Conservation (phyloP, 768 basidiomycete genomes). For the Pholiota microspora region DNA sequence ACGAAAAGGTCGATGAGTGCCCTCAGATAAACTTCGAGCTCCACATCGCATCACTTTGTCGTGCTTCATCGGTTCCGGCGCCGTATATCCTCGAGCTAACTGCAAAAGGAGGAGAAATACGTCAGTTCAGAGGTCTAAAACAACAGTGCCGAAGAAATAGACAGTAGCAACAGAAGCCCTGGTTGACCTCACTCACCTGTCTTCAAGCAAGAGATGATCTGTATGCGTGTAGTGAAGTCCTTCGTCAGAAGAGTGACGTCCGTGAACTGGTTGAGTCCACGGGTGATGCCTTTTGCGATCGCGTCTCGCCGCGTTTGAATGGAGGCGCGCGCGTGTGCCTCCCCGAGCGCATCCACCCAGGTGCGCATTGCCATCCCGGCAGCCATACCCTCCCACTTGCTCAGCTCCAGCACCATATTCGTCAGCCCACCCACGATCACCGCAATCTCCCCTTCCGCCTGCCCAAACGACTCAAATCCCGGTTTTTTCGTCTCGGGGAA, state of each 20-base stretch:
- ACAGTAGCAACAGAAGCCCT: background rate
- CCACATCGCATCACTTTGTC: conserved; percentile 50
- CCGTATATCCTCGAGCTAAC: conserved; percentile 49
- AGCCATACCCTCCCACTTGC: conserved; percentile 55
- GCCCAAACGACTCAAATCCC: conserved; percentile 45
- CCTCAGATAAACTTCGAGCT: conserved; percentile 49
- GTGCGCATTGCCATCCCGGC: conserved; percentile 56
- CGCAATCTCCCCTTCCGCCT: conserved; percentile 46
- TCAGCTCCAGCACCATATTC: conserved; percentile 53
- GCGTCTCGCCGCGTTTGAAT: conserved; percentile 34
- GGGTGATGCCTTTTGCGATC: conserved; percentile 48
- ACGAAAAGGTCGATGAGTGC: conserved; percentile 1
- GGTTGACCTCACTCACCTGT: conserved; percentile 34
- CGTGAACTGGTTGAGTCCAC: conserved; percentile 48
- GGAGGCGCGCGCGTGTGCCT: conserved; percentile 34
- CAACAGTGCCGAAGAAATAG: background rate
- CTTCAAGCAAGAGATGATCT: conserved; percentile 52
- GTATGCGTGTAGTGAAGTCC: conserved; percentile 52
- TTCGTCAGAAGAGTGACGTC: conserved; percentile 50
- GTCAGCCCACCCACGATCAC: conserved; percentile 51
- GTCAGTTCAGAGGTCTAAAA: background rate
- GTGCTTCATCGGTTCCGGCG: conserved; percentile 45
- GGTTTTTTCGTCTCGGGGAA: conserved; percentile 41
- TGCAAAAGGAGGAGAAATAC: conserved; percentile 24
- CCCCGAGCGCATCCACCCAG: conserved; percentile 48